Evolutionary conservation across 805 yeast species (phyloP).

Genomic region (Metschnikowia sp.): DNA sequence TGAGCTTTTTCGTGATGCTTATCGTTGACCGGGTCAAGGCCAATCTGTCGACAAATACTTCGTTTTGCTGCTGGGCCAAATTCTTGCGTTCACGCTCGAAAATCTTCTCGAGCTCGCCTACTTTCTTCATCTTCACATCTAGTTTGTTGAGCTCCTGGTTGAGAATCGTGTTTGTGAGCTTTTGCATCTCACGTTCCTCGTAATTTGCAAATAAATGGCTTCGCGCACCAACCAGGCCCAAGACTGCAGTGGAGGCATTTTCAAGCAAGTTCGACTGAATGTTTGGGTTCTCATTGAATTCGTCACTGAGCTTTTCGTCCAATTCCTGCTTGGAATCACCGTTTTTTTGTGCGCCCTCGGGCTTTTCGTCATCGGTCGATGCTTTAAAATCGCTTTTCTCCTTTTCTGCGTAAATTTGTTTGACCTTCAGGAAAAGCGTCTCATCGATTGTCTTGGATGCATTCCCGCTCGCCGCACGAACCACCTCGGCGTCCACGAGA

Average conservation of each 20-base stretch:
- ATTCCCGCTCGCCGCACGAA: conserved; percentile 70
- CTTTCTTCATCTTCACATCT: conserved; percentile 57
- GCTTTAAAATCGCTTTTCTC: not conserved
- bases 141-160: conserved; percentile 62
- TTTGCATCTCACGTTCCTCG: conserved; percentile 76
- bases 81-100: conserved; percentile 62
- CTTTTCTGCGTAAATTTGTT: conserved; percentile 22
- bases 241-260: conserved; percentile 65
- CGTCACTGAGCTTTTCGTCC: conserved; percentile 8
- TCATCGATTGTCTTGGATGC: conserved; percentile 53
- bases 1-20: conserved; percentile 46
- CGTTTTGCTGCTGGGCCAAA: conserved; percentile 61
- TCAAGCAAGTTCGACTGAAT: conserved; percentile 31
- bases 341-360: too few relatives aligned
- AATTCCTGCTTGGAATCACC: conserved; percentile 4
- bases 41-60: conserved; percentile 60
- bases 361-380: too few relatives aligned
- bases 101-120: conserved; percentile 61
- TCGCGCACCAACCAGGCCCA: conserved; percentile 75
- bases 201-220: conserved; percentile 74
- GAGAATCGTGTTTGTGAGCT: conserved; percentile 52
- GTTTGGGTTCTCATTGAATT: conserved; percentile 5
- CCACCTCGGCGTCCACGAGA: conserved; percentile 81
- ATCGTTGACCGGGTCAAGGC: conserved; percentile 61
- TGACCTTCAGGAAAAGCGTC: conserved; percentile 37